These are phyloP conservation scores for Heritiera littoralis DNA, from an alignment of 345 rosid genomes.

Conservation along the genomic window DNA sequence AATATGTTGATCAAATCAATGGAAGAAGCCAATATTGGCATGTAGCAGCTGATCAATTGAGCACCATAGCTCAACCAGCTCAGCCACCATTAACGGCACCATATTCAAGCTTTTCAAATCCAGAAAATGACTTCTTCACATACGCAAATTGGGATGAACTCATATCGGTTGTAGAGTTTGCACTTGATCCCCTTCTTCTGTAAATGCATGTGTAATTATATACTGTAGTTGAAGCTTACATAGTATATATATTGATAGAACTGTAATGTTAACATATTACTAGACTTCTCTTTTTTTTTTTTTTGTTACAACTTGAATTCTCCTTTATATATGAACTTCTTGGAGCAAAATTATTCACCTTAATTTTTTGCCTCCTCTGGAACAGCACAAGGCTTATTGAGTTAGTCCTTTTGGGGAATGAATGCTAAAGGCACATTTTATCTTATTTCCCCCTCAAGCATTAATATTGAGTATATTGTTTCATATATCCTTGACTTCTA, in stretches of 20 bases:
- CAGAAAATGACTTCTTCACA: slow-evolving; percentile 30
- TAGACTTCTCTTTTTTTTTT: too few relatives aligned
- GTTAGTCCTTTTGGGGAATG: not conserved
- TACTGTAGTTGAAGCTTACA: not conserved
- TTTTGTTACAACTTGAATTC: not conserved
- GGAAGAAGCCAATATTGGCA: slow-evolving; percentile 27
- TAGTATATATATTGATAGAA: too few relatives aligned
- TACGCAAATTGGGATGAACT: slow-evolving; percentile 78
- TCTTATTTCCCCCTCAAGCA: not conserved
- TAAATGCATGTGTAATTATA: slow-evolving; percentile 10
- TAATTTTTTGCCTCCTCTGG: not conserved
- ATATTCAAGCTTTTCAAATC: slow-evolving; percentile 39
- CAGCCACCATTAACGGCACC: slow-evolving; percentile 37
- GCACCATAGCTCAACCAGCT: slow-evolving; percentile 15
- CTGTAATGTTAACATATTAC: too few relatives aligned
- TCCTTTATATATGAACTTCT: not conserved
- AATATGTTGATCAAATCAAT: slow-evolving; percentile 12
- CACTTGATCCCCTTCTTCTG: slow-evolving; percentile 44
- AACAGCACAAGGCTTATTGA: not conserved
- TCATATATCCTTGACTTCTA: too few relatives aligned
- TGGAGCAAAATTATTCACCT: not conserved
- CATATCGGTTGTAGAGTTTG: slow-evolving; percentile 62
- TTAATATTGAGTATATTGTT: too few relatives aligned
- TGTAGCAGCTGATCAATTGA: slow-evolving; percentile 15
- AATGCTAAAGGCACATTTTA: too few relatives aligned